phyloP scores from a whole-genome alignment of 352 stramenopile species.

The Nothophytophthora sp. region DNA sequence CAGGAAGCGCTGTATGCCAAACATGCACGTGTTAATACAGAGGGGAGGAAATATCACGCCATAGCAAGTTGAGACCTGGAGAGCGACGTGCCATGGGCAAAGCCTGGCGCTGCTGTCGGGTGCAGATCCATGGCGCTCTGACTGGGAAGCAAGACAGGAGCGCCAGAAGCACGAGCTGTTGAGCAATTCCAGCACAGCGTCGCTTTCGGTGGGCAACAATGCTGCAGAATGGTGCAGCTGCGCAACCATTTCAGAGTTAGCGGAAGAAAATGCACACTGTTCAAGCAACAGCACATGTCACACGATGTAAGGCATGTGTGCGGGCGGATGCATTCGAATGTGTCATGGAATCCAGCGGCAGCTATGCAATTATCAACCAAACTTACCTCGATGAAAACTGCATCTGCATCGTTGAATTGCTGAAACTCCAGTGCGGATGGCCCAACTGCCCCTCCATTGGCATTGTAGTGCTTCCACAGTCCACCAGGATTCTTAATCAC shows the following conservation, averaged over 20 bases:
- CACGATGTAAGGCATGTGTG: constrained; percentile 3
- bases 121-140: neutral
- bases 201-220: neutral
- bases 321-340: no score
- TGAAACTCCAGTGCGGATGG: constrained; percentile 1
- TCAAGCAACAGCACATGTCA: neutral
- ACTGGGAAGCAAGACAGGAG: constrained; percentile 23
- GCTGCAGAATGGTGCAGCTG: neutral
- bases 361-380: neutral
- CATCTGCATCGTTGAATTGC: constrained; percentile 15
- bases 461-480: constrained; percentile 14
- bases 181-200: constrained; percentile 16
- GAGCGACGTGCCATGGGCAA: constrained; percentile 31
- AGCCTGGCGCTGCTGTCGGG: neutral
- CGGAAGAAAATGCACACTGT: constrained; percentile 8
- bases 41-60: no score
- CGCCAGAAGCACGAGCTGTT: constrained; percentile 30
- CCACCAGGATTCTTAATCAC: constrained; percentile 30
- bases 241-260: neutral
- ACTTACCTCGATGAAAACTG: constrained; percentile 28
- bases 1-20: constrained; percentile 17
- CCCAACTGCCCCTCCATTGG: neutral
- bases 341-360: no score
- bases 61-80: constrained; percentile 19
- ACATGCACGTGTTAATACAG: constrained; percentile 2